Conservation (phyloP, 257 asterid species). For the Gynochthodes officinalis region DNA sequence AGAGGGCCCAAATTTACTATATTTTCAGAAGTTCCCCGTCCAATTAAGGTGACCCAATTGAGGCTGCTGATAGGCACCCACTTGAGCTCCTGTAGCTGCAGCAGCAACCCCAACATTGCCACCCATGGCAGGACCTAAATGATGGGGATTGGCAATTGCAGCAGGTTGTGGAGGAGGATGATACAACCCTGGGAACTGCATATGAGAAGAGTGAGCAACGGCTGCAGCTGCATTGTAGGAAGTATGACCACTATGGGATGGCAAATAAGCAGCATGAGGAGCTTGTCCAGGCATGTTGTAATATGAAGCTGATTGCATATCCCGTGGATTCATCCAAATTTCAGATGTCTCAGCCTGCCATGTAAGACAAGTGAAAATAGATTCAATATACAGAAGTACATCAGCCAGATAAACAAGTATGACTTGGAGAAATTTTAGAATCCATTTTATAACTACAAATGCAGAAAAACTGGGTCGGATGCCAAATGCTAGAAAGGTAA, state of each 20-base stretch:
- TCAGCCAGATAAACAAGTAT: background rate
- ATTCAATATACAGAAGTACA: background rate
- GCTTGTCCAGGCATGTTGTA: constrained; percentile 86
- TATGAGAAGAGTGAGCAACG: constrained; percentile 74
- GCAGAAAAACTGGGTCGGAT: too few relatives aligned
- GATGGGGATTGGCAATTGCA: constrained; percentile 76
- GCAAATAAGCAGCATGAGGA: constrained; percentile 74
- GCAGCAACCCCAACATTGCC: constrained; percentile 80
- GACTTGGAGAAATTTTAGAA: background rate
- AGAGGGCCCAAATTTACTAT: constrained; percentile 32
- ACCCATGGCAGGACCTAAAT: constrained; percentile 65
- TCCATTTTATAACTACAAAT: background rate
- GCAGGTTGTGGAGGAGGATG: constrained; percentile 65
- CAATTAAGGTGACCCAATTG: constrained; percentile 87
- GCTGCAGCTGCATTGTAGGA: constrained; percentile 72
- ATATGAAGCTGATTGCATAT: constrained; percentile 75
- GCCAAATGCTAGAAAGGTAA: background rate
- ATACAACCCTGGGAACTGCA: constrained; percentile 87
- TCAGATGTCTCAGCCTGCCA: constrained; percentile 95
- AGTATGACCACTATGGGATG: constrained; percentile 79
- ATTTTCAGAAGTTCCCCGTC: constrained; percentile 71
- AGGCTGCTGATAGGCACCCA: constrained; percentile 86
- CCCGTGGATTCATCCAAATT: constrained; percentile 89
- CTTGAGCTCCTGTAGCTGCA: constrained; percentile 77
- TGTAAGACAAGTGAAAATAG: background rate